A percentile compares a stretch with the other conserved stretches of the same genome.
Conservation (phyloP, 768 basidiomycete species). For the Lactarius vividus region DNA sequence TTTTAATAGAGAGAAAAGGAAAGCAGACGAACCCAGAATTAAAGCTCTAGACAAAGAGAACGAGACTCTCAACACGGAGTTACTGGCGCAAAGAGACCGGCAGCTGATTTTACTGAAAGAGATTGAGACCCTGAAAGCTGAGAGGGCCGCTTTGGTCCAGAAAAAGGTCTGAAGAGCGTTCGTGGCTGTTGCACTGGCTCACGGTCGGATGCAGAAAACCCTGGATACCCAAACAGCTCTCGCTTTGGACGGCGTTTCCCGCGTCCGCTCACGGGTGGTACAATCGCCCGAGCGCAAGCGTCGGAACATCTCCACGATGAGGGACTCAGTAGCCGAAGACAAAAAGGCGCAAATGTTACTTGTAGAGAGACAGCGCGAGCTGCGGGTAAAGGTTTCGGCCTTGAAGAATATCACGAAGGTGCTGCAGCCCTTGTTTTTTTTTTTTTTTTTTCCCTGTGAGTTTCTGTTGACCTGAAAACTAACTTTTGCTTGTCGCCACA, state of each 20-base stretch:
- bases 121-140: slow-evolving; percentile 67
- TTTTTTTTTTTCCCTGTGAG: slow-evolving; percentile 15
- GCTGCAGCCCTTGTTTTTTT: slow-evolving; percentile 4
- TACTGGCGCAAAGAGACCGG: slow-evolving; percentile 67
- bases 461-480: neutral
- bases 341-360: slow-evolving; percentile 57
- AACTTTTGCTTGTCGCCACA: slow-evolving; percentile 33
- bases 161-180: slow-evolving; percentile 51
- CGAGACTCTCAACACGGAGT: slow-evolving; percentile 54
- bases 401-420: slow-evolving; percentile 77
- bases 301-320: slow-evolving; percentile 78
- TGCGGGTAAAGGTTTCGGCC: slow-evolving; percentile 69
- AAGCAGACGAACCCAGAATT: slow-evolving; percentile 67
- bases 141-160: slow-evolving; percentile 60
- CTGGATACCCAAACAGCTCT: slow-evolving; percentile 59
- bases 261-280: slow-evolving; percentile 74
- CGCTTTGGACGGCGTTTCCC: slow-evolving; percentile 57
- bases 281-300: slow-evolving; percentile 90
- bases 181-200: neutral
- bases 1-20: slow-evolving; percentile 51
- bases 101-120: slow-evolving; percentile 59
- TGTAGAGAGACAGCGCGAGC: slow-evolving; percentile 70
- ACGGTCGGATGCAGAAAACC: slow-evolving; percentile 45
- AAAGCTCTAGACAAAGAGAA: slow-evolving; percentile 61
- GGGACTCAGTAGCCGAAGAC: slow-evolving; percentile 61